Evolutionary conservation across 2,329 filamentous ascomycete species (phyloP), one percentile per base, ranked within the genome.

Genomic region (Chaetomiaceae sp.): DNA sequence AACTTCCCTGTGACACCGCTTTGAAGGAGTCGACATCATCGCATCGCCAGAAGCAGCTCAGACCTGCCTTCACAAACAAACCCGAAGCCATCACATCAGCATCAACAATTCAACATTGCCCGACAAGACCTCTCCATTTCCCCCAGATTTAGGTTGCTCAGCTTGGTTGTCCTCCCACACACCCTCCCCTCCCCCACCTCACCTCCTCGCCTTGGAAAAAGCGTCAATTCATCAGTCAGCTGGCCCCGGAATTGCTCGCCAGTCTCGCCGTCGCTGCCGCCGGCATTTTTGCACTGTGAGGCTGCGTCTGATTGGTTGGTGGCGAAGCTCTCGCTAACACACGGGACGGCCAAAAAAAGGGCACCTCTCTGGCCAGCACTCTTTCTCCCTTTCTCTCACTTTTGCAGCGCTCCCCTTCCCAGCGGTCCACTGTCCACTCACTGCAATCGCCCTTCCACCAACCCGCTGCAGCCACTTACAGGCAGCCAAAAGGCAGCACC

Each of bases 311-410:
- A 61, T 63, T 63, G 61, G 61, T 47, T 47, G 48, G 22, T 9
- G 15, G 3, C 27, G 11, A 34, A 45, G 48, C 40, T 46, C 53
- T 53, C 55, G 56, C 60, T 62, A 58, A 56, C 56, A 56, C 56
- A 52, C 56, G 56, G 56, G 36, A 47, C 56, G 31, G 42, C 38
- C 37, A 54, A 47, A 56, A 56, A 59, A 52, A 61, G 57, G 55
- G 53, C 53, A 54, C 50, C 55, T 56, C 46, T 44, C 47, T 55
- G 56, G 55, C 50, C 48, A 51, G 46, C 31, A 39, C 52, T 53
- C 56, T 60, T 59, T 56, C 55, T 55, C 49, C 53, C 43, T 51
- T 58, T 59, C 53, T 39, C 40, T 39, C 49, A 38, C 48, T 55
- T 53, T 47, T 47, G 43, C 45, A 39, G 39, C 33, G 51, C 56